Percentiles rank a stretch among this genome's conserved stretches.
These are phyloP conservation scores for Rossbeevera mucosa DNA, from an alignment of 768 basidiomycete genomes.

Conservation along the genomic window DNA sequence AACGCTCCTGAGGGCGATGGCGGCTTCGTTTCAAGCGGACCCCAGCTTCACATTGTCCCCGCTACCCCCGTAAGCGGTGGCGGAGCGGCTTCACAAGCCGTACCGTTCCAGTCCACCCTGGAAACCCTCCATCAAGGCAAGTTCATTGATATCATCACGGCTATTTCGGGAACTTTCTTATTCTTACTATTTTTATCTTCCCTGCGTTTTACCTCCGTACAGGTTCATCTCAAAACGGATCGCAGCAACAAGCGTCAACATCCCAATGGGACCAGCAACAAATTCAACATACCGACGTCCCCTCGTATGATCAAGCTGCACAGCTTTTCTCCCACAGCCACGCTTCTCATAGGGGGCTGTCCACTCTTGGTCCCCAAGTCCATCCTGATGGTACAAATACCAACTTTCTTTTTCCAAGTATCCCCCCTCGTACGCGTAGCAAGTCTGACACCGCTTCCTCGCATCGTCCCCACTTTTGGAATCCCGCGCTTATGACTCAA, in stretches of 20 bases:
- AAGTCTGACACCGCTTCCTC: slow-evolving; percentile 52
- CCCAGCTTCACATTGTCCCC: slow-evolving; percentile 73
- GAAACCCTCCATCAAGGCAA: slow-evolving; percentile 51
- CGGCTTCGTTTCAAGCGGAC: slow-evolving; percentile 44
- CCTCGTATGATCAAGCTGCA: slow-evolving; percentile 25
- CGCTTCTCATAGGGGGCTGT: slow-evolving; percentile 35
- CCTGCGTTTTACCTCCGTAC: slow-evolving; percentile 26
- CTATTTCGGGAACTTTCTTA: slow-evolving; percentile 29
- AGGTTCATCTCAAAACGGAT: slow-evolving; percentile 30
- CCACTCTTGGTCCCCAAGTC: slow-evolving; percentile 29
- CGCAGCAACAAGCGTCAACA: slow-evolving; percentile 33
- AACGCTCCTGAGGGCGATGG: slow-evolving; percentile 60
- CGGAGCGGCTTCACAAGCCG: slow-evolving; percentile 41
- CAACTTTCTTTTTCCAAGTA: slow-evolving; percentile 35
- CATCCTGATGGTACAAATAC: slow-evolving; percentile 35
- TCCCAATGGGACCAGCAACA: slow-evolving; percentile 35
- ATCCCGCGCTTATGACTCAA: slow-evolving; percentile 35
- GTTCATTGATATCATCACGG: slow-evolving; percentile 32
- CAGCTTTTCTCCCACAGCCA: slow-evolving; percentile 34
- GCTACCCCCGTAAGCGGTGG: slow-evolving; percentile 75
- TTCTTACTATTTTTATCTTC: slow-evolving; percentile 26
- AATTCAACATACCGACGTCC: slow-evolving; percentile 33
- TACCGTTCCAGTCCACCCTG: slow-evolving; percentile 50
- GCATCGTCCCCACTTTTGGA: slow-evolving; percentile 53
- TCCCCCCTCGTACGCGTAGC: slow-evolving; percentile 46